Percentiles rank a stretch among this genome's conserved stretches.
Evolutionary conservation across 2,329 filamentous ascomycete genomes (phyloP).

Genomic region (Graphium sp.): DNA sequence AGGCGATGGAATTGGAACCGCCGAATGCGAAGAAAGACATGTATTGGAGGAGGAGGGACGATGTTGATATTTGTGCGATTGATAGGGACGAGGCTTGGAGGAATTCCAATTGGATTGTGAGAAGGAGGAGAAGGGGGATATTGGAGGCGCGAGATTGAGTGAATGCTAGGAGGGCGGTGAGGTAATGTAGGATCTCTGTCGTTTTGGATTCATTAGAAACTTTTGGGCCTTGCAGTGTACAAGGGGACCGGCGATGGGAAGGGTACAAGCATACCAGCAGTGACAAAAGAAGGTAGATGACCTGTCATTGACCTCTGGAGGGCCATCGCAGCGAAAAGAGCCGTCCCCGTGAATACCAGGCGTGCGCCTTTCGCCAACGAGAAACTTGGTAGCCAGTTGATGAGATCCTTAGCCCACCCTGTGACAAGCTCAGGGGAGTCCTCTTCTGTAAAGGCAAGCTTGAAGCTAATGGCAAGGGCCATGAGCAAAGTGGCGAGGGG

Average conservation of each 20-base stretch:
- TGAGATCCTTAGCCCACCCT: conserved; percentile 21
- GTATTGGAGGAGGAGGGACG: conserved; percentile 63
- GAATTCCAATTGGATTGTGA: conserved; percentile 40
- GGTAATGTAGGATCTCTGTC: conserved; percentile 44
- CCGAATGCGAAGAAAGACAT: conserved; percentile 79
- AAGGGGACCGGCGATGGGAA: too few relatives aligned
- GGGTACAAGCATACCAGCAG: too few relatives aligned
- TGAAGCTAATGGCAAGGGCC: conserved; percentile 58
- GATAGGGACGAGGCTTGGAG: conserved; percentile 29
- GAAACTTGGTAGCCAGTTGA: conserved; percentile 21
- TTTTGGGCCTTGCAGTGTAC: too few relatives aligned
- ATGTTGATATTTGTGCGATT: conserved; percentile 45
- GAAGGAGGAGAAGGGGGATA: conserved; percentile 68
- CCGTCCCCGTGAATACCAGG: conserved; percentile 31
- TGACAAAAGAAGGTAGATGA: too few relatives aligned
- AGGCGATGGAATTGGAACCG: conserved; percentile 86
- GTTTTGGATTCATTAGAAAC: too few relatives aligned
- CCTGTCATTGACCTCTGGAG: too few relatives aligned
- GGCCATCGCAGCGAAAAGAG: too few relatives aligned
- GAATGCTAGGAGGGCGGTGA: conserved; percentile 63
- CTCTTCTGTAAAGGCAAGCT: conserved; percentile 71
- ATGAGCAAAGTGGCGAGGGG: conserved; percentile 23
- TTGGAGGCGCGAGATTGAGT: conserved; percentile 80
- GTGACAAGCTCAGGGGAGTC: conserved; percentile 73
- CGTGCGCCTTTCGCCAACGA: conserved; percentile 30